Evolutionary conservation across 495 filamentous ascomycete species (phyloP).

Genomic region (Daldinia concentrica): DNA sequence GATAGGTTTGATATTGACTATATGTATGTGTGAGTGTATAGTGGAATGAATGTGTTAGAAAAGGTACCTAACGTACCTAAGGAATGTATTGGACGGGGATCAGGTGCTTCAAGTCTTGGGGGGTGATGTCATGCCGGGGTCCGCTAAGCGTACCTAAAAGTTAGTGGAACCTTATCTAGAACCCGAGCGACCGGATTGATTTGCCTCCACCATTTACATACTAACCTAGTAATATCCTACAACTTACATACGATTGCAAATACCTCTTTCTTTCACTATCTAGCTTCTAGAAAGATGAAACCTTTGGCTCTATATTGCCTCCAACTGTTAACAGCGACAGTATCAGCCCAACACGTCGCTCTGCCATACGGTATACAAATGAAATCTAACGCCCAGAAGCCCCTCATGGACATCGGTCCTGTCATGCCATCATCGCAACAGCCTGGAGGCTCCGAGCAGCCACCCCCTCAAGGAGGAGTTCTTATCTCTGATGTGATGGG

Average conservation of each 20-base stretch:
- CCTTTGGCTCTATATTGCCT: conserved; percentile 22
- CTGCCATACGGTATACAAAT: conserved; percentile 30
- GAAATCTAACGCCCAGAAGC: conserved; percentile 40
- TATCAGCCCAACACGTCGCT: conserved; percentile 30
- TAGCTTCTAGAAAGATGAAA: conserved; percentile 34
- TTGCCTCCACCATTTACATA: conserved; percentile 4
- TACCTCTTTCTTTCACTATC: neutral
- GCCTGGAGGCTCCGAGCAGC: conserved; percentile 48
- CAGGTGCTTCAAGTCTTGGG: conserved; percentile 9
- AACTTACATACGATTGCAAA: neutral
- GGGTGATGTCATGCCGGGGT: conserved; percentile 32
- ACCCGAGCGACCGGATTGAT: conserved; percentile 9
- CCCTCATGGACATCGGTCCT: conserved; percentile 51
- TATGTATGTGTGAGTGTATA: neutral
- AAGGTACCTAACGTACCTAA: neutral
- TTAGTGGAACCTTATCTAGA: conserved; percentile 6
- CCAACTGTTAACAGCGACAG: conserved; percentile 28
- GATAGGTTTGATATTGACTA: neutral
- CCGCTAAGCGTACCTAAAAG: conserved; percentile 16
- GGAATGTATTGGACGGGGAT: neutral
- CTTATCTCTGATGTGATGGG: conserved; percentile 89
- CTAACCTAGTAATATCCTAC: neutral
- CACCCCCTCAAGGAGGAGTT: conserved; percentile 52
- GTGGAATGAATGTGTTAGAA: neutral
- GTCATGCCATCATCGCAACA: conserved; percentile 50